A percentile compares a stretch with the other conserved stretches of the same genome.
phyloP scores from a whole-genome alignment of 1,284 basidiomycete genomes.

The Omphalotus olearius region DNA sequence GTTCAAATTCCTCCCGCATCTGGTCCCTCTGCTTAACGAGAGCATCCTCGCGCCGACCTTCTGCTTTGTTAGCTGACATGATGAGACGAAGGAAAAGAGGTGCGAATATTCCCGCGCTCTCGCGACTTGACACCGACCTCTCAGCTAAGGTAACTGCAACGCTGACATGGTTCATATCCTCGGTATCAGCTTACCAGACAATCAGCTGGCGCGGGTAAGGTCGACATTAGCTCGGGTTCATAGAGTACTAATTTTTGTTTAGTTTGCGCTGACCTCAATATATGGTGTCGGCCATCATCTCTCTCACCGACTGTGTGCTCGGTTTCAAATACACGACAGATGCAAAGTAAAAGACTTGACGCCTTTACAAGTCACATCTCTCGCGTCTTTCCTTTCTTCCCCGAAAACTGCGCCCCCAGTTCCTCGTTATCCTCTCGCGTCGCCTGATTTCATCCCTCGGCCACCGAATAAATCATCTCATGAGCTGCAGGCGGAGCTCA shows the following conservation, averaged over 20 bases:
- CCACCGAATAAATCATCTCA: conserved; percentile 41
- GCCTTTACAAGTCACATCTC: conserved; percentile 75
- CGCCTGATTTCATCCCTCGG: conserved; percentile 43
- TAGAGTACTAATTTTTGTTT: conserved; percentile 11
- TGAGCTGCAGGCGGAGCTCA: conserved; percentile 35
- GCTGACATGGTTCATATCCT: conserved; percentile 70
- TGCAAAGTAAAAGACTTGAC: conserved; percentile 76
- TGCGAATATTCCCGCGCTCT: conserved; percentile 1
- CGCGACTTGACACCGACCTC: not conserved
- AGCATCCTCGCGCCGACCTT: conserved; percentile 75
- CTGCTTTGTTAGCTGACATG: conserved; percentile 69
- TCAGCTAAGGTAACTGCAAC: not conserved
- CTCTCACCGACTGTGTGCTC: conserved; percentile 79
- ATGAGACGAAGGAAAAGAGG: conserved; percentile 7
- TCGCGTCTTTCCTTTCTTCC: conserved; percentile 86
- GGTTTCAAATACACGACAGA: conserved; percentile 81
- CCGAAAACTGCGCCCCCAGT: conserved; percentile 65
- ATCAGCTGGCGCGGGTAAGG: conserved; percentile 62
- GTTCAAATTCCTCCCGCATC: conserved; percentile 84
- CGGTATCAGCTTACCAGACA: conserved; percentile 69
- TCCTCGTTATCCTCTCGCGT: conserved; percentile 61
- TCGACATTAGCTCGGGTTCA: not conserved
- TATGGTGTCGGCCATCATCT: conserved; percentile 79
- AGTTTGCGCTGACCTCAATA: conserved; percentile 84
- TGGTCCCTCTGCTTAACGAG: conserved; percentile 77